A percentile compares a stretch with the other conserved stretches of the same genome.
Conservation (phyloP, 345 rosid genomes). For the Xanthoceras sorbifolium region DNA sequence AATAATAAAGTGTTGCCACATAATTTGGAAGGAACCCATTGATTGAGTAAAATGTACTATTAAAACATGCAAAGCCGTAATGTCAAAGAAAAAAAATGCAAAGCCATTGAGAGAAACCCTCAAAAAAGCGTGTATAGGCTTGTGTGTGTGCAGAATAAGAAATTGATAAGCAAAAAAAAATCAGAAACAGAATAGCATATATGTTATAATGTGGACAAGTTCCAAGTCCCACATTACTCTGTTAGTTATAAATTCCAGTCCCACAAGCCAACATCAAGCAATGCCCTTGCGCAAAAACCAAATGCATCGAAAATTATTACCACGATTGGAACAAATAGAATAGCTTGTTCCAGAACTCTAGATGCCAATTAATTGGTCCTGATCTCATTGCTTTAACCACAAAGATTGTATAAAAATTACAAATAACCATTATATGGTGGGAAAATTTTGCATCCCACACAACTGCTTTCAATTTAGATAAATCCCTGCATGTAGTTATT, state of each 20-base stretch:
- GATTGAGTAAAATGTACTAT: neutral
- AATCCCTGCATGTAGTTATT: slow-evolving; percentile 44
- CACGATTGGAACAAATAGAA: neutral
- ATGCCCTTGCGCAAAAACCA: slow-evolving; percentile 1
- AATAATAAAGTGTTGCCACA: neutral
- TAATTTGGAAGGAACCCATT: neutral
- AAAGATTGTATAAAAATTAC: slow-evolving; percentile 19
- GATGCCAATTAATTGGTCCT: slow-evolving; percentile 22
- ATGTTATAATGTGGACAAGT: neutral
- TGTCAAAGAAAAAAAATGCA: neutral
- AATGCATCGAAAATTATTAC: neutral
- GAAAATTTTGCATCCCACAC: slow-evolving; percentile 36
- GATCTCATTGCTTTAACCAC: slow-evolving; percentile 21
- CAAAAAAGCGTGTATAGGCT: neutral
- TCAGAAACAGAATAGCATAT: neutral
- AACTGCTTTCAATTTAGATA: slow-evolving; percentile 47
- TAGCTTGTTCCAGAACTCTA: slow-evolving; percentile 12
- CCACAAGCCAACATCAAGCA: neutral
- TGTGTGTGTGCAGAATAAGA: neutral
- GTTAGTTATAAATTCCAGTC: neutral
- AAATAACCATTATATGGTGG: slow-evolving; percentile 26
- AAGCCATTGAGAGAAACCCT: neutral
- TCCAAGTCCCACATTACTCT: no score
- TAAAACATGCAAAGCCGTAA: neutral
- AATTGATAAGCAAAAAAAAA: neutral